Base-by-base conservation (phyloP, 441 rosid species). In the Populus hybrid region DNA sequence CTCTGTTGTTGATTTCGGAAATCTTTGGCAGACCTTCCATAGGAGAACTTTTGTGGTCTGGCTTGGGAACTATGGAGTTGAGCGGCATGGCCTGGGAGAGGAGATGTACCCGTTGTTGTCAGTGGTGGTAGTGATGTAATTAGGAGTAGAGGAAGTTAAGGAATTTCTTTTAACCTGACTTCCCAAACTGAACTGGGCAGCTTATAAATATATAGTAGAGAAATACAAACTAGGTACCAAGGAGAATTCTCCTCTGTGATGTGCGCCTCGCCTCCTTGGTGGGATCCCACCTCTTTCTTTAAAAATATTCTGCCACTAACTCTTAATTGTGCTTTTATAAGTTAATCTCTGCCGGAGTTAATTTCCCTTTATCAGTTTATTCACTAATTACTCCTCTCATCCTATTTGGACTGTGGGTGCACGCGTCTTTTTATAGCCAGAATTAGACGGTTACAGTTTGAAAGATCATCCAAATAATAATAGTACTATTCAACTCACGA, bases 201-300 rank as follows among this genome's bases (percentile, higher is more conserved):
- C 84, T 78, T 79, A 83, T 79, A 76, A 82, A 86, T 91, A 90
- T 92, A 90, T 87, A 87, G 85, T 75, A 75, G 86, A 76, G 77
- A 23, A 18, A 77, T 69, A 72, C 11, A 73, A 77, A 80, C 82
- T 76, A 76, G 77, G 26, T 24, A 24, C 24, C 24, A 24, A 24
- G 24, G 24, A 24, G 83, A 82, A 76, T 78, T 83, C 78, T 84
- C 71, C 75, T 77, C 76, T 78, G 67, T 80, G 86, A 84, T 83
- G 85, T 81, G 76, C 85, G 85, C 84, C 80, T 76, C 81, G 71
- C 70, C 83, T 79, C 81, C 54, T 75, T 82, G 88, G 93, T 91
- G 93, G 91, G 87, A 12, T 71, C 90, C 92, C 91, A 90, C 89
- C 76, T 77, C 75, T 72, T 74, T 54, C 64, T 16, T 63, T 64